Evolutionary conservation across 257 asterid species (phyloP).

Genomic region (Solanum verrucosum): DNA sequence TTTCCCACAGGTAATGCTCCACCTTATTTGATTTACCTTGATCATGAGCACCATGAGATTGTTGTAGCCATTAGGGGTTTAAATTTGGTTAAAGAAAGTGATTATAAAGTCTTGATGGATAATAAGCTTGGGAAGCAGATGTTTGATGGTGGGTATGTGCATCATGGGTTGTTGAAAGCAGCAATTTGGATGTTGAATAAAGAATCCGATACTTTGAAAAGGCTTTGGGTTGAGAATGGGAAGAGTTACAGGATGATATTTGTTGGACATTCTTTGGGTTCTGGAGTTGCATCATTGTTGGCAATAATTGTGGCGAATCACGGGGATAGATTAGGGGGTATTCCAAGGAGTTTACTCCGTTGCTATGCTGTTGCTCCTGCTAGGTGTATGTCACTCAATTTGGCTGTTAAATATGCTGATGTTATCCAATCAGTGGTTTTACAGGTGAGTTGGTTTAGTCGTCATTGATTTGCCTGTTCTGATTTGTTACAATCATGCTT

Average conservation of each 20-base stretch:
- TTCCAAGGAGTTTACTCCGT: constrained; percentile 54
- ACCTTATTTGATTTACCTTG: constrained; percentile 72
- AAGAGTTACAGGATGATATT: constrained; percentile 65
- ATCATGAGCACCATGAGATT: constrained; percentile 63
- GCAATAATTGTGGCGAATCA: constrained; percentile 70
- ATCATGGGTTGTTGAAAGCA: constrained; percentile 75
- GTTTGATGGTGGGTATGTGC: constrained; percentile 96
- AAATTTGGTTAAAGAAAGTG: constrained; percentile 63
- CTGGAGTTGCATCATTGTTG: constrained; percentile 80
- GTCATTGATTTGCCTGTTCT: neutral
- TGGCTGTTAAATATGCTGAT: constrained; percentile 93
- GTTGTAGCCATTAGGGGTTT: constrained; percentile 81
- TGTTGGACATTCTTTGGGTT: constrained; percentile 90
- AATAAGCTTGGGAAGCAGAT: constrained; percentile 81
- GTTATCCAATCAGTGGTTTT: constrained; percentile 65
- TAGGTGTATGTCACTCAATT: constrained; percentile 87
- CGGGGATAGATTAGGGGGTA: constrained; percentile 56
- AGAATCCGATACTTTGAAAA: constrained; percentile 56
- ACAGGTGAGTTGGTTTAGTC: constrained; percentile 48
- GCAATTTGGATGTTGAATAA: constrained; percentile 70
- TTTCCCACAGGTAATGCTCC: constrained; percentile 53
- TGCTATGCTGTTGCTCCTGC: constrained; percentile 95
- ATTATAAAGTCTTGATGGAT: constrained; percentile 63
- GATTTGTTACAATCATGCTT: neutral
- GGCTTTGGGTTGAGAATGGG: constrained; percentile 75